Percentiles rank a stretch among this genome's conserved stretches.
Conservation (phyloP, 257 asterid species). For the Paulownia fortunei region DNA sequence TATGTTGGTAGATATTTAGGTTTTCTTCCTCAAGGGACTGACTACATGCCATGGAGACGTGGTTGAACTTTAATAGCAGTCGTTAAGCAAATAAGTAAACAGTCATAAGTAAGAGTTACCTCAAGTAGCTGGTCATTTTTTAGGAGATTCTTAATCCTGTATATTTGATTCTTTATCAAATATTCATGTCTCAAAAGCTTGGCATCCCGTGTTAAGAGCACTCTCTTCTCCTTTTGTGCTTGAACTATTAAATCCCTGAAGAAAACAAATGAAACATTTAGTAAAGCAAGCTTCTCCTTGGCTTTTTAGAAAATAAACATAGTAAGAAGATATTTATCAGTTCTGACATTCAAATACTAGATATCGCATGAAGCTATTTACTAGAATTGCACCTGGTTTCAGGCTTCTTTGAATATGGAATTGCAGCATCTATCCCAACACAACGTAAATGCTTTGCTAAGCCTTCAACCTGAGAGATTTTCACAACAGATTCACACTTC, state of each 20-base stretch:
- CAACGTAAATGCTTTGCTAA: slow-evolving; percentile 94
- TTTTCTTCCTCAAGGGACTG: not conserved
- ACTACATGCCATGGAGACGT: not conserved
- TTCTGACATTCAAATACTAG: not conserved
- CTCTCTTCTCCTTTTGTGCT: slow-evolving; percentile 80
- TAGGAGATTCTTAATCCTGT: slow-evolving; percentile 72
- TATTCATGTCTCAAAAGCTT: slow-evolving; percentile 83
- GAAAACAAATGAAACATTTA: not conserved
- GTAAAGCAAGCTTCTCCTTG: not conserved
- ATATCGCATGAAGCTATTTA: slow-evolving; percentile 14
- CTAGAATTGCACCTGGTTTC: slow-evolving; percentile 63
- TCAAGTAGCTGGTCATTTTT: slow-evolving; percentile 87
- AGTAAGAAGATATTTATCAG: not conserved
- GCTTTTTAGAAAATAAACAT: not conserved
- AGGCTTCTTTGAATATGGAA: slow-evolving; percentile 80
- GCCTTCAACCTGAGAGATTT: slow-evolving; percentile 76
- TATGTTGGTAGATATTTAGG: not conserved
- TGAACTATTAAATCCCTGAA: slow-evolving; percentile 84
- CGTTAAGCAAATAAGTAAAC: not conserved
- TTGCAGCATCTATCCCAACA: slow-evolving; percentile 95
- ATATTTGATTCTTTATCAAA: slow-evolving; percentile 77
- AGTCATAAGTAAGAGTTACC: slow-evolving; percentile 46
- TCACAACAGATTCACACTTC: slow-evolving; percentile 9
- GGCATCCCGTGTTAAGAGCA: slow-evolving; percentile 87
- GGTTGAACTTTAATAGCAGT: not conserved